phyloP scores from a whole-genome alignment of 2,329 filamentous ascomycete species.

The Xylariaceae sp. region DNA sequence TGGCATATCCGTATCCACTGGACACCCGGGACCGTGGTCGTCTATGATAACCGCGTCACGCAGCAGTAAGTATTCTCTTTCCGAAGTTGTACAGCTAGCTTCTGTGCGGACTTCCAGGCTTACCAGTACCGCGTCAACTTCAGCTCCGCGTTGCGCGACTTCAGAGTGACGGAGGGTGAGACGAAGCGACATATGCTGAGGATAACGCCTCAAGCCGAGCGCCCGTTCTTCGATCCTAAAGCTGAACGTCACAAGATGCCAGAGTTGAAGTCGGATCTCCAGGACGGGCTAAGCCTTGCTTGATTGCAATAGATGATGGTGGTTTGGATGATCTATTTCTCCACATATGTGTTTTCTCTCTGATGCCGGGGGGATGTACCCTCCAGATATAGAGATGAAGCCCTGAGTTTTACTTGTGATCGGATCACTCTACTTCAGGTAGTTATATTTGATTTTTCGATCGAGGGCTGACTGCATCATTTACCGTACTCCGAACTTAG shows the following conservation, averaged over 20 bases:
- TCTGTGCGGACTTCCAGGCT: no score
- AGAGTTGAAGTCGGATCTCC: not conserved
- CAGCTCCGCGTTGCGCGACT: constrained; percentile 15
- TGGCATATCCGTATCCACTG: constrained; percentile 8
- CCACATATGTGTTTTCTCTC: no score
- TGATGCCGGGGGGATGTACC: no score
- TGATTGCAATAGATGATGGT: no score
- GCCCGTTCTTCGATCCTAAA: constrained; percentile 11
- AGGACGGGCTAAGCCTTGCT: not conserved
- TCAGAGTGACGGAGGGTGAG: constrained; percentile 6
- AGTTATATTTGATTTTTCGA: no score
- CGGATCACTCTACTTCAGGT: no score
- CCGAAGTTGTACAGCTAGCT: not conserved
- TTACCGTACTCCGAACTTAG: no score
- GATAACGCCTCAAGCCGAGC: constrained; percentile 18
- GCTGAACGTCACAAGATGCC: constrained; percentile 2
- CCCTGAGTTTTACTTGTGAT: no score
- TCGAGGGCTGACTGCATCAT: no score
- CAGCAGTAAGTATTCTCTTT: constrained; percentile 8
- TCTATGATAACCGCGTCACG: constrained; percentile 16
- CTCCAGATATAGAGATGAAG: no score
- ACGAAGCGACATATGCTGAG: constrained; percentile 19
- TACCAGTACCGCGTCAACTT: no score
- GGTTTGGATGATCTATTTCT: no score
- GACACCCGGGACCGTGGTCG: constrained; percentile 5